Conservation (phyloP, 768 basidiomycete species). For the Kwoniella bestiolae region DNA sequence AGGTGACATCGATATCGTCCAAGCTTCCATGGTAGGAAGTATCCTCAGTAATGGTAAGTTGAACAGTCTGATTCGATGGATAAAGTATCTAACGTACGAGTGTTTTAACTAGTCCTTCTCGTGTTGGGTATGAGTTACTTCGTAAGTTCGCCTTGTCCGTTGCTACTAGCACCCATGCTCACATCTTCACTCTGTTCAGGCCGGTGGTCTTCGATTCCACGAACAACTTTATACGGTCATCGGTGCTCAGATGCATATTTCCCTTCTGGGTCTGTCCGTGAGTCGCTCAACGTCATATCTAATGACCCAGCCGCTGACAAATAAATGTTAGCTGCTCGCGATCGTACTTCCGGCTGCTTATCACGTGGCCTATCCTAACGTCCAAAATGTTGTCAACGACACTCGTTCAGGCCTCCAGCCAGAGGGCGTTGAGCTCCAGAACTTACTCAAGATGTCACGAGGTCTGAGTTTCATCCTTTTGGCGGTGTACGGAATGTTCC, state of each 20-base stretch:
- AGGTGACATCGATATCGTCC: conserved; percentile 63
- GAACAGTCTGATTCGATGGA: not conserved
- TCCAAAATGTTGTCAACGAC: conserved; percentile 31
- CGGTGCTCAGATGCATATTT: conserved; percentile 59
- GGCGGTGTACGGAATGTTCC: conserved; percentile 59
- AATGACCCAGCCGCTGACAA: not conserved
- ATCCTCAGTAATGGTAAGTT: conserved; percentile 59
- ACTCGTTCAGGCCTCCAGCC: conserved; percentile 20
- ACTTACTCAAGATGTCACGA: conserved; percentile 62
- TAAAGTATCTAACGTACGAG: not conserved
- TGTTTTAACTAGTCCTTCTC: conserved; percentile 40
- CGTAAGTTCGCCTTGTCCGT: conserved; percentile 4
- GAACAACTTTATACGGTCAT: conserved; percentile 64
- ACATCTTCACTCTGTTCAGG: conserved; percentile 5
- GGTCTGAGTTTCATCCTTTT: conserved; percentile 63
- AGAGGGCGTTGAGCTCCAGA: conserved; percentile 60
- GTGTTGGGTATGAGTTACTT: conserved; percentile 57
- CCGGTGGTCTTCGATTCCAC: conserved; percentile 62
- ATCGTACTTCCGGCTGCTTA: conserved; percentile 58
- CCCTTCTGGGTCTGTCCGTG: conserved; percentile 56
- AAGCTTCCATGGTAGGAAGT: conserved; percentile 64
- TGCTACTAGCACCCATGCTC: not conserved
- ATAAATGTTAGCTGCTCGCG: conserved; percentile 42
- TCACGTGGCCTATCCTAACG: conserved; percentile 32
- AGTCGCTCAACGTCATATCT: not conserved